These are phyloP conservation scores for Pythium apleroticum DNA, from an alignment of 352 stramenopile genomes.

Conservation along the genomic window DNA sequence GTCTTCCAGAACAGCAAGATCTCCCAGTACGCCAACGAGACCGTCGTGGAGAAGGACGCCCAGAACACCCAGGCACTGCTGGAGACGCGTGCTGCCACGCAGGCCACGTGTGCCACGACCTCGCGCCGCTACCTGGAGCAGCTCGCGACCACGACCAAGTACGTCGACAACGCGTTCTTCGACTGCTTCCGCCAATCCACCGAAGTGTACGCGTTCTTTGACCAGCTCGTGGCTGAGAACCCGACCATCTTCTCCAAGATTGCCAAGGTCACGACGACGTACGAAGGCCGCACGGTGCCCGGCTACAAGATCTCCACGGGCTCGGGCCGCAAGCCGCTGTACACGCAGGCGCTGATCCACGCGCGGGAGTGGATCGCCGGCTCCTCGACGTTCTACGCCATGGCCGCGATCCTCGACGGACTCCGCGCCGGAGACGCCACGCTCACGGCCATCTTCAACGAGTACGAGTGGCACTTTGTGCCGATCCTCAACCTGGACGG, in stretches of 20 bases:
- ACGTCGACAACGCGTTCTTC: slow-evolving; percentile 32
- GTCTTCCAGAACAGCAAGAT: slow-evolving; percentile 14
- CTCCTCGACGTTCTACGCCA: slow-evolving; percentile 24
- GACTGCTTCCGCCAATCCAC: slow-evolving; percentile 30
- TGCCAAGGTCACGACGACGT: slow-evolving; percentile 20
- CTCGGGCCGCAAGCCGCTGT: slow-evolving; percentile 18
- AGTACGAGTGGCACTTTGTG: slow-evolving; percentile 33
- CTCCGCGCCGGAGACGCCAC: slow-evolving; percentile 15
- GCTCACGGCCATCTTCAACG: slow-evolving; percentile 22
- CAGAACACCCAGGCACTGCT: slow-evolving; percentile 16
- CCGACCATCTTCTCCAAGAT: slow-evolving; percentile 27
- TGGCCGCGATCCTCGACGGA: slow-evolving; percentile 27
- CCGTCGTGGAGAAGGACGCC: slow-evolving; percentile 10
- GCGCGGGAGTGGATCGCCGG: slow-evolving; percentile 30
- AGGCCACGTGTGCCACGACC: slow-evolving; percentile 9
- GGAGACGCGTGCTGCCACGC: neutral
- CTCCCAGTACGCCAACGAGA: slow-evolving; percentile 6
- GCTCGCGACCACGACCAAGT: slow-evolving; percentile 15
- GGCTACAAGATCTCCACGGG: slow-evolving; percentile 32
- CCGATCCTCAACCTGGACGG: slow-evolving; percentile 34
- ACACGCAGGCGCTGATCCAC: slow-evolving; percentile 29
- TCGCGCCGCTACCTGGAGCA: slow-evolving; percentile 15
- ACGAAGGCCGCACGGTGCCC: slow-evolving; percentile 22
- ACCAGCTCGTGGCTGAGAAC: slow-evolving; percentile 28
- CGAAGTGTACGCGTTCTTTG: slow-evolving; percentile 27